phyloP scores from a whole-genome alignment of 305 asterid species.

The Fraxinus ornus region DNA sequence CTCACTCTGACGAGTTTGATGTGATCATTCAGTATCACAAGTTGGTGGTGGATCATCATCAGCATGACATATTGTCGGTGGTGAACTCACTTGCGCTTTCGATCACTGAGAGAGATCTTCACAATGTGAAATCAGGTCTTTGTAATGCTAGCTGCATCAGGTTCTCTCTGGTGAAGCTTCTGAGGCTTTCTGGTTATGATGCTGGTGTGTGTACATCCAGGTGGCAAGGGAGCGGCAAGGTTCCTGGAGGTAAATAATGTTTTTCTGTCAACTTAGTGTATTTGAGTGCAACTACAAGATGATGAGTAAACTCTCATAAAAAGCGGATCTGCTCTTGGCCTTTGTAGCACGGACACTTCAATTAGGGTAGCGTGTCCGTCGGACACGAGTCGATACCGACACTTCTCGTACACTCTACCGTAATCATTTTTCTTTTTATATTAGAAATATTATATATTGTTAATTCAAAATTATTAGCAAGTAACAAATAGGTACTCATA shows the following conservation, averaged over 20 bases:
- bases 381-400: no score
- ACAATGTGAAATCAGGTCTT: slow-evolving; percentile 37
- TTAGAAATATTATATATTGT: no score
- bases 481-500: no score
- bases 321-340: not conserved
- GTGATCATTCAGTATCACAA: slow-evolving; percentile 48
- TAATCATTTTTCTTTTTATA: no score
- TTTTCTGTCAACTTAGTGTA: not conserved
- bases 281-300: not conserved
- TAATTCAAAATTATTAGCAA: no score
- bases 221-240: slow-evolving; percentile 66
- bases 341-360: no score
- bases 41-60: slow-evolving; percentile 48
- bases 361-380: no score
- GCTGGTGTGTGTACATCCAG: slow-evolving; percentile 67
- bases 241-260: slow-evolving; percentile 66
- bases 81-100: slow-evolving; percentile 57
- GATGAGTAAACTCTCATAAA: not conserved
- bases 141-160: slow-evolving; percentile 77
- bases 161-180: slow-evolving; percentile 55
- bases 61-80: slow-evolving; percentile 46
- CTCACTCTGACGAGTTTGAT: slow-evolving; percentile 7
- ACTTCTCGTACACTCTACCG: no score
- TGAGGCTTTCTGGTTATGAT: slow-evolving; percentile 65
- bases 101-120: slow-evolving; percentile 48